Evolutionary conservation across 169 alveolate species (phyloP), one percentile per base, ranked within the genome.

Genomic region (Plasmodium berghei): DNA sequence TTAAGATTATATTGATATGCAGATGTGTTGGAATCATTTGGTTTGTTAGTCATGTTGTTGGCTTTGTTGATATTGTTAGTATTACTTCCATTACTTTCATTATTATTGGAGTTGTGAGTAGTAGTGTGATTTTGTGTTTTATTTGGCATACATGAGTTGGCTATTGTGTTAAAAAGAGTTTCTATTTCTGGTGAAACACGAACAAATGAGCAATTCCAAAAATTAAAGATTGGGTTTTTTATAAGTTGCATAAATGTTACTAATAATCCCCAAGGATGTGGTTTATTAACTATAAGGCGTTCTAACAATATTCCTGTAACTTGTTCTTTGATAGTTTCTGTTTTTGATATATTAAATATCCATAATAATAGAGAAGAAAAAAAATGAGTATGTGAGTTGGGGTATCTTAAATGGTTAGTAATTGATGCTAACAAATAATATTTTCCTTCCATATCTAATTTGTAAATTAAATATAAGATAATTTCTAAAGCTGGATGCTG

Each of bases 261-360:
- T 80, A 95, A 87, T 26, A 99, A 92, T 18, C 99, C 99, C 99
- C 99, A 99, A 42, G 99, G 99, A 49, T 98, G 98, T 20, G 99
- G 99, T 26, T 97, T 94, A 72, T 97, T 98, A 1, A 96, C 98
- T 59, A 96, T 92, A 14, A 97, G 88, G 66, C 99, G 93, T 94
- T 97, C 99, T 67, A 97, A 80, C 14, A 98, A 92, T 63, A 97
- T 97, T n/a, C 97, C 93, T 5, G 98, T 94, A 66, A 98, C 97
- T 63, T 98, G 97, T 87, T 97, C 99, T 42, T 96, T 95, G 42
- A 97, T 90, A 24, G 92, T 66, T 40, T 93, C 96, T 34, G 96
- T 97, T n/a, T 94, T 94, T 28, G 97, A 88, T 42, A 96, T 97
- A 24, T 90, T 91, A 85, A 96, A 99, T 59, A 97, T 77, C 96